Evolutionary conservation across 1,284 basidiomycete genomes (phyloP).

Genomic region (Ganoderma leucocontextum): DNA sequence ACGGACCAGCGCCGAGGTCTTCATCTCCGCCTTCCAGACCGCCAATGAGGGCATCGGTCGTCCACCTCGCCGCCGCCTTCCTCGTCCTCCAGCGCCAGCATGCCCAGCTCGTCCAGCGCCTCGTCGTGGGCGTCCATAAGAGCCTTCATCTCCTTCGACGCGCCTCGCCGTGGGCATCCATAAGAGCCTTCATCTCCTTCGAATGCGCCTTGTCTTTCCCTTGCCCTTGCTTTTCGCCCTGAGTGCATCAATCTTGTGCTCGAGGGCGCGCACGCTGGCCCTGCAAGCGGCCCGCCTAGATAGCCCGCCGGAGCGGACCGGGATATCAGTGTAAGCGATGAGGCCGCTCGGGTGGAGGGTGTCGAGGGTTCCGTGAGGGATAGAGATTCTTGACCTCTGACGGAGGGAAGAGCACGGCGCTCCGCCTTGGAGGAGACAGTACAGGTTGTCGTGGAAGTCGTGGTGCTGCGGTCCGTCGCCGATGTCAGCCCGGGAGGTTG

Average conservation of each 20-base stretch:
- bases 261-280: conserved; percentile 39
- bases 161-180: conserved; percentile 37
- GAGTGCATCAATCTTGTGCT: conserved; percentile 37
- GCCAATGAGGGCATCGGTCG: conserved; percentile 32
- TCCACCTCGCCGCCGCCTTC: conserved; percentile 36
- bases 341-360: conserved; percentile 41
- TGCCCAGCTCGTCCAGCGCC: conserved; percentile 39
- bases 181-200: conserved; percentile 36
- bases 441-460: conserved; percentile 48
- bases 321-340: conserved; percentile 41
- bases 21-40: conserved; percentile 29
- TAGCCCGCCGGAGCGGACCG: conserved; percentile 42
- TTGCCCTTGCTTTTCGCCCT: conserved; percentile 33
- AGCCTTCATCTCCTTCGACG: conserved; percentile 34
- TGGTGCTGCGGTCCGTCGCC: conserved; percentile 42
- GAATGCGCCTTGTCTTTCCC: conserved; percentile 35
- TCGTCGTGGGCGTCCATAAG: conserved; percentile 38
- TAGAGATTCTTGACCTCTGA: conserved; percentile 38
- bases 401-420: conserved; percentile 43
- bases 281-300: conserved; percentile 37
- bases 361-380: conserved; percentile 40
- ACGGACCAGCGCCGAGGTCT: conserved; percentile 12
- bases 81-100: conserved; percentile 37
- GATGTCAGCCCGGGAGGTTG: neutral
- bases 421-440: conserved; percentile 44